Percentiles rank a stretch among this genome's conserved stretches.
phyloP scores from a whole-genome alignment of 306 rosid genomes.

The Prunus mira region DNA sequence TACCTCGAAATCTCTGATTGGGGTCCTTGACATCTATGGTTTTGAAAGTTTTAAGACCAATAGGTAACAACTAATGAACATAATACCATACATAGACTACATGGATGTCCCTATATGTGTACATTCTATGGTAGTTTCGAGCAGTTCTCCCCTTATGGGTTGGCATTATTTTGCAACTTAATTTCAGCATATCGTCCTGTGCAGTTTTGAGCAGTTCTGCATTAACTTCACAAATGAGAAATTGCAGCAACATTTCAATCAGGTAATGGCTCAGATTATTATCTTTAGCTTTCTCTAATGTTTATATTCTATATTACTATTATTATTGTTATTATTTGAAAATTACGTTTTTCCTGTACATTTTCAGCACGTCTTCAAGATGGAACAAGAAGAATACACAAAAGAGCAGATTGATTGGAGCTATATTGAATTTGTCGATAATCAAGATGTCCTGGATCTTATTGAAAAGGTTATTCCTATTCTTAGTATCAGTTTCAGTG shows the following conservation, averaged over 20 bases:
- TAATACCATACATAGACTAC: neutral
- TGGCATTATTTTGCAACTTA: conserved; percentile 47
- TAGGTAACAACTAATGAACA: conserved; percentile 60
- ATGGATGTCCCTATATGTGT: neutral
- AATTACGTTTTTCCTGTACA: conserved; percentile 27
- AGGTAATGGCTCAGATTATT: conserved; percentile 51
- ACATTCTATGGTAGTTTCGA: neutral
- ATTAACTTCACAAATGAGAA: conserved; percentile 98
- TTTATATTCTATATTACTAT: neutral
- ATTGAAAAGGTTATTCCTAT: conserved; percentile 74
- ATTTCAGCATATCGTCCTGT: conserved; percentile 50
- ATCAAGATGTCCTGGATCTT: conserved; percentile 95
- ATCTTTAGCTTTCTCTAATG: conserved; percentile 9
- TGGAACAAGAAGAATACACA: conserved; percentile 99
- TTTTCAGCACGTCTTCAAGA: conserved; percentile 95
- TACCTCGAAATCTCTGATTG: conserved; percentile 76
- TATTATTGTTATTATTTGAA: neutral
- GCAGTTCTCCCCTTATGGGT: conserved; percentile 17
- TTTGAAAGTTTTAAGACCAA: conserved; percentile 95
- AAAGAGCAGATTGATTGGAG: conserved; percentile 97
- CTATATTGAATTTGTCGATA: conserved; percentile 97
- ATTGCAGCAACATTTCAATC: conserved; percentile 98
- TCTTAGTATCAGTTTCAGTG: conserved; percentile 12
- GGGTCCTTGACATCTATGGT: conserved; percentile 98
- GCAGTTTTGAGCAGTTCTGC: conserved; percentile 99